These are phyloP conservation scores for Pseudoneurospora amorphoporcata DNA, from an alignment of 495 filamentous ascomycete genomes.

Conservation along the genomic window DNA sequence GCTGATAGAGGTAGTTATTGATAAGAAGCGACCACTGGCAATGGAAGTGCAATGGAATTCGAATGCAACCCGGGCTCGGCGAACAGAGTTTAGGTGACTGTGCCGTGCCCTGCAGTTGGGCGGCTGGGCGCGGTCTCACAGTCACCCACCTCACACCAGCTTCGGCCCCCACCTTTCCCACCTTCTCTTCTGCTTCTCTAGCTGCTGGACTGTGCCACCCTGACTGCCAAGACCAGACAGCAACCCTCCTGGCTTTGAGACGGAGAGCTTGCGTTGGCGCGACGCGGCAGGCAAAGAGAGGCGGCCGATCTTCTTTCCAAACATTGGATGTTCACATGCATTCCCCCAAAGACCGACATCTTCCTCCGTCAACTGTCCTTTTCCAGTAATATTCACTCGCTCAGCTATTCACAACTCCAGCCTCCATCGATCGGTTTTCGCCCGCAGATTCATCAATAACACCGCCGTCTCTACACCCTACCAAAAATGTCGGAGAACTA, in stretches of 20 bases:
- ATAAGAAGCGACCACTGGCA: background rate
- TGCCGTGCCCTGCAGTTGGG: too few species aligned
- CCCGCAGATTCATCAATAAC: background rate
- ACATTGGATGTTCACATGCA: background rate
- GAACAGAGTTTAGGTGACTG: background rate
- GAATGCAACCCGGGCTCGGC: background rate
- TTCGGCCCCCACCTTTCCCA: background rate
- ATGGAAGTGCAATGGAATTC: background rate
- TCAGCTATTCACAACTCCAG: background rate
- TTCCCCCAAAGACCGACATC: background rate
- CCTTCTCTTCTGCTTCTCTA: background rate
- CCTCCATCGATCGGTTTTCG: background rate
- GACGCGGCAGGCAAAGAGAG: background rate
- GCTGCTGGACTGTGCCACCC: background rate
- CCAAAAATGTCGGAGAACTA: slow-evolving; percentile 39
- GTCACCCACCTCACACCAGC: background rate
- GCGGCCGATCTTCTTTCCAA: background rate
- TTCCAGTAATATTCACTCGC: background rate
- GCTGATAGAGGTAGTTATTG: background rate
- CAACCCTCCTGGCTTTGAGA: background rate
- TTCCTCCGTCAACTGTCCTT: background rate
- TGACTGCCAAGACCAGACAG: background rate
- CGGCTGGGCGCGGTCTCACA: too few species aligned
- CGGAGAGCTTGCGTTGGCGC: background rate
- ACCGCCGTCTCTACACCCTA: background rate